Conservation (phyloP, 2,329 filamentous ascomycete genomes). For the Stylonectria norvegica region DNA sequence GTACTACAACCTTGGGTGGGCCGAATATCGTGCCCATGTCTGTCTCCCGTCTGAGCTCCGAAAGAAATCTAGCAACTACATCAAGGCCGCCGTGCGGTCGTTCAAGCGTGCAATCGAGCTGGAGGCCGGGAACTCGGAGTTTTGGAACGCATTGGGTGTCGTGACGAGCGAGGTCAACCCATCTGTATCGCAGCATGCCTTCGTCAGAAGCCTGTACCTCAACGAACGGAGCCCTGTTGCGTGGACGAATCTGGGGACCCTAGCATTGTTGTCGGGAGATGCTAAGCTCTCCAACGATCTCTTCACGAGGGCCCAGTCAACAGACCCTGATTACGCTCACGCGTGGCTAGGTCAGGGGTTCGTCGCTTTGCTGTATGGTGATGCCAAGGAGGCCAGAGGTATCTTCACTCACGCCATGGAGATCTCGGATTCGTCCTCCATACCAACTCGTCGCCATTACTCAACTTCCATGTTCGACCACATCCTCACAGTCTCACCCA, state of each 20-base stretch:
- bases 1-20: slow-evolving; percentile 96
- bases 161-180: slow-evolving; percentile 84
- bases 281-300: slow-evolving; percentile 81
- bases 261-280: slow-evolving; percentile 84
- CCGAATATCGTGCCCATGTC: slow-evolving; percentile 76
- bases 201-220: slow-evolving; percentile 86
- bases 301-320: slow-evolving; percentile 87
- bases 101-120: slow-evolving; percentile 97
- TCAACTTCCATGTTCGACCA: slow-evolving; percentile 79
- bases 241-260: slow-evolving; percentile 87
- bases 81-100: slow-evolving; percentile 78
- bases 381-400: slow-evolving; percentile 71
- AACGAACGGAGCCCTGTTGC: slow-evolving; percentile 81
- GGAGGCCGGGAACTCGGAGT: slow-evolving; percentile 89
- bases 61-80: slow-evolving; percentile 62
- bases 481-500: slow-evolving; percentile 56
- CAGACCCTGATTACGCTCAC: slow-evolving; percentile 87
- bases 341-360: slow-evolving; percentile 94
- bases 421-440: slow-evolving; percentile 74
- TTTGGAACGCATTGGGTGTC: slow-evolving; percentile 95
- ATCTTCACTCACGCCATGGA: slow-evolving; percentile 94
- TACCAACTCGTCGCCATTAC: slow-evolving; percentile 74
- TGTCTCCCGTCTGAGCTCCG: slow-evolving; percentile 53
- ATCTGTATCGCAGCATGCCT: slow-evolving; percentile 85
- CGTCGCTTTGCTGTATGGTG: slow-evolving; percentile 72